Evolutionary conservation across 176 grass and related monocot species (phyloP).

Genomic region (Oryza longistaminata): DNA sequence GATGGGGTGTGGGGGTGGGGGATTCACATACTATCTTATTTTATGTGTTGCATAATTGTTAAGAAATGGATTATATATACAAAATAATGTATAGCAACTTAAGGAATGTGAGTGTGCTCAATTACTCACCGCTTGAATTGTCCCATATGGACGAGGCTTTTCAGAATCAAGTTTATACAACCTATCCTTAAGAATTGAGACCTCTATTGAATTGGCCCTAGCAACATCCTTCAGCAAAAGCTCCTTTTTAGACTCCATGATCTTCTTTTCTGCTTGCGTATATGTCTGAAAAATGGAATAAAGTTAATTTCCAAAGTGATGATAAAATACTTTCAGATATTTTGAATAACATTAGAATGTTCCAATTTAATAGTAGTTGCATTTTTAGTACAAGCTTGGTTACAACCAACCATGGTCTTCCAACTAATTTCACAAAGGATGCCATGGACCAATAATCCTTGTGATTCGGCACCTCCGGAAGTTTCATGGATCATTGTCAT

Average conservation of each 20-base stretch:
- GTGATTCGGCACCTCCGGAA: neutral
- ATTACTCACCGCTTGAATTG: slow-evolving; percentile 79
- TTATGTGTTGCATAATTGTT: too few species aligned
- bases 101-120: neutral
- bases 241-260: slow-evolving; percentile 85
- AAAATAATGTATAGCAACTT: too few species aligned
- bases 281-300: slow-evolving; percentile 64
- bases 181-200: slow-evolving; percentile 57
- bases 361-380: neutral
- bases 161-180: slow-evolving; percentile 60
- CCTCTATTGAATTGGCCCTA: slow-evolving; percentile 46
- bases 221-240: slow-evolving; percentile 63
- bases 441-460: neutral
- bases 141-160: slow-evolving; percentile 73
- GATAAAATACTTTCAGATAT: slow-evolving; percentile 1
- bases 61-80: too few species aligned
- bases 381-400: slow-evolving; percentile 6
- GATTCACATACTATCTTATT: too few species aligned
- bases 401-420: slow-evolving; percentile 4
- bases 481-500: neutral
- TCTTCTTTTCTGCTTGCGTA: slow-evolving; percentile 95
- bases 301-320: slow-evolving; percentile 3
- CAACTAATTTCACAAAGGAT: slow-evolving; percentile 24
- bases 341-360: neutral
- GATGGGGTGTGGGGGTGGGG: too few species aligned